These are phyloP conservation scores for Leptographium galeiforme DNA, from an alignment of 2,329 filamentous ascomycete genomes.

Conservation along the genomic window DNA sequence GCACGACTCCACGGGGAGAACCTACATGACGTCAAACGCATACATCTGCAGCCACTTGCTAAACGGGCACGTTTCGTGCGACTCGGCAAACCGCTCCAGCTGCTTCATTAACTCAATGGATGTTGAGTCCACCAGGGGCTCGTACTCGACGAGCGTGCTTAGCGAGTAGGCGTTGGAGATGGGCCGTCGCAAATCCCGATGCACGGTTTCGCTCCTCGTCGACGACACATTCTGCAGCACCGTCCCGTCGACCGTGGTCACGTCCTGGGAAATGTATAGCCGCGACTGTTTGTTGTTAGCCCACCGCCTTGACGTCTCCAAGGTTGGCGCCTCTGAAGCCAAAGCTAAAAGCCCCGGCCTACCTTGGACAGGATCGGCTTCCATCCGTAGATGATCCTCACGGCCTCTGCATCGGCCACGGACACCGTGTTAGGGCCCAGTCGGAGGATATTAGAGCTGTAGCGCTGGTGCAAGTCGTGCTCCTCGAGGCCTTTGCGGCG, in stretches of 20 bases:
- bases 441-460: background rate
- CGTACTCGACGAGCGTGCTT: constrained; percentile 12
- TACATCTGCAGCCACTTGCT: constrained; percentile 46
- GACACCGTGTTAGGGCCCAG: background rate
- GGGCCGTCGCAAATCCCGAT: constrained; percentile 4
- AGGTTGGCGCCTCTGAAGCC: background rate
- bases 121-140: constrained; percentile 12
- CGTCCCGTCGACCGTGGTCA: background rate
- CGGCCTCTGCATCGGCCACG: constrained; percentile 1
- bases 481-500: background rate
- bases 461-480: background rate
- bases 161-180: constrained; percentile 12
- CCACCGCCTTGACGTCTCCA: background rate
- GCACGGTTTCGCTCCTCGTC: background rate
- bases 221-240: background rate
- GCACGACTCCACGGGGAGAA: background rate
- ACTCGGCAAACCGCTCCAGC: constrained; percentile 15
- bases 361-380: background rate
- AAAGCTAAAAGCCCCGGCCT: too few relatives aligned
- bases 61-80: constrained; percentile 12
- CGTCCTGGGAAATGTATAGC: background rate
- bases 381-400: constrained; percentile 5
- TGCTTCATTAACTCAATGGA: constrained; percentile 14
- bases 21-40: constrained; percentile 46
- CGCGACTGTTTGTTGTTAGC: background rate